Evolutionary conservation across 2,329 filamentous ascomycete genomes (phyloP), one percentile per base, ranked within the genome.

Genomic region (Verticillium alfalfae): DNA sequence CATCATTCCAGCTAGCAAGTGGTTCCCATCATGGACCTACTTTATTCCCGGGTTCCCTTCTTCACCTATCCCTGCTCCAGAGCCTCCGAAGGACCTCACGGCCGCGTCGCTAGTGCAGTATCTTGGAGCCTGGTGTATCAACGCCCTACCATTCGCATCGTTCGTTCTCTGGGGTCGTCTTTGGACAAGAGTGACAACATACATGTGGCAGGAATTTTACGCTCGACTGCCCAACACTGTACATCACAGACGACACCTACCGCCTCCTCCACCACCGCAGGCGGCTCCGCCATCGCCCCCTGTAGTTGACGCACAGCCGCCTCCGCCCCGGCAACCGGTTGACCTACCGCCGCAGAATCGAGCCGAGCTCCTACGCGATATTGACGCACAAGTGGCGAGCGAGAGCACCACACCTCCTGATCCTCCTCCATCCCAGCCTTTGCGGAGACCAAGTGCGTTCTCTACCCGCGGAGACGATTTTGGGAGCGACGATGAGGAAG

Each of bases 401-500:
- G 38, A n/a, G 26, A 41, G 56, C 58, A 45, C 45, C 10, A 49
- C 41, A 12, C 58, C 59, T 58, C 22, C 26, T 58, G n/a, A 52
- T 57, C 54, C 65, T 63, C 61, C 72, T 60, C 64, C 74, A 69
- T 60, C 75, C 67, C 18, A 74, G 54, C 70, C 72, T 69, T 1
- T 75, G 34, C 73, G 79, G 49, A 73, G 79, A 31, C 77, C 78
- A 31, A 81, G 81, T 67, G 77, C 78, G 1, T 75, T 81, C 62
- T 83, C 82, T 0, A 71, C 74, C 10, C 71, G 79, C n/a, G 79
- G 75, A 15, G 80, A 82, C 61, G 83, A 84, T 49, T 84, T 82
- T 62, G 80, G 75, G 12, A 83, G 78, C 13, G 84, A 86, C 56
- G 84, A 86, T 60, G 83, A 85, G 57, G 84, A 84, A 16, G 75